These are phyloP conservation scores for Zygotorulaspora florentina DNA, from an alignment of 805 yeast genomes.

Conservation along the genomic window DNA sequence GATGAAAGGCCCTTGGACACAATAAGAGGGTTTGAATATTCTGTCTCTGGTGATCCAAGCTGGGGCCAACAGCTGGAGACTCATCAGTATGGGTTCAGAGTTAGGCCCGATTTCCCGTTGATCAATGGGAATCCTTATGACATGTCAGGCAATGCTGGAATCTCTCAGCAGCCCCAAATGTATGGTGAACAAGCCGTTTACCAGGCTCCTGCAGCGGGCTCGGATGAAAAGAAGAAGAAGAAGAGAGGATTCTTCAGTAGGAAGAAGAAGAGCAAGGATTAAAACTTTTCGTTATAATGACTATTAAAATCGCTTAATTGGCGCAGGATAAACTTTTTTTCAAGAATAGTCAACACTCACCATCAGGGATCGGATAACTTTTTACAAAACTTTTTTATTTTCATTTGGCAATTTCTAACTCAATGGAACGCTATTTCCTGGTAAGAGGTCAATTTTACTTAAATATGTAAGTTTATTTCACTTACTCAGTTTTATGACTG, in stretches of 20 bases:
- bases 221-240: slow-evolving; percentile 54
- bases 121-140: slow-evolving; percentile 31
- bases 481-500: too few relatives aligned
- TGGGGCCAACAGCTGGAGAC: slow-evolving; percentile 82
- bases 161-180: slow-evolving; percentile 26
- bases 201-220: slow-evolving; percentile 46
- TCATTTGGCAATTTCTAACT: neutral
- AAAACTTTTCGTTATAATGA: neutral
- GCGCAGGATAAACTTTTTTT: slow-evolving; percentile 1
- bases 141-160: slow-evolving; percentile 13
- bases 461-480: neutral
- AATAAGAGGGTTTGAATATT: slow-evolving; percentile 86
- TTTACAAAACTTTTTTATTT: neutral
- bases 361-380: slow-evolving; percentile 2
- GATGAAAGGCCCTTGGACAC: slow-evolving; percentile 98
- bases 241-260: slow-evolving; percentile 79
- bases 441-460: neutral
- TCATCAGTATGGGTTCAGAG: slow-evolving; percentile 75
- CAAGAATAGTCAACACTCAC: neutral
- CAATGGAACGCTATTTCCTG: neutral
- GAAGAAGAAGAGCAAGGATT: slow-evolving; percentile 43
- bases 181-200: slow-evolving; percentile 56
- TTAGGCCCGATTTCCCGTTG: slow-evolving; percentile 63
- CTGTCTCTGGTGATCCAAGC: slow-evolving; percentile 72
- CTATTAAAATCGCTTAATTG: neutral